Conservation (phyloP, 108 stramenopile species). For the Pelagomonas calceolata region DNA sequence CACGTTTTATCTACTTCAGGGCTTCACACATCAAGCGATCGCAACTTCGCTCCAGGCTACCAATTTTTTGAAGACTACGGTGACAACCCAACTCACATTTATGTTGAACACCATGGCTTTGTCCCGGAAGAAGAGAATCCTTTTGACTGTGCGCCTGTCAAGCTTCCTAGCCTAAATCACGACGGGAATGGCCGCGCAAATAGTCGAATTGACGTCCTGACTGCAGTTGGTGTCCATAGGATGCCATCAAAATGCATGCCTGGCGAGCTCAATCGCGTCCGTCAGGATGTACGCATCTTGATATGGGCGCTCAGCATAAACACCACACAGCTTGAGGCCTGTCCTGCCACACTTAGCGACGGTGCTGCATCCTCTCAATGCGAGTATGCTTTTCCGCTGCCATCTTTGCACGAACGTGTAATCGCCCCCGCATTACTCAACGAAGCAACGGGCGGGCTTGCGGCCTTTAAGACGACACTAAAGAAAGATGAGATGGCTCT, state of each 20-base stretch:
- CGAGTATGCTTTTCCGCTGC: too few species aligned
- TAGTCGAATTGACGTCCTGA: not conserved
- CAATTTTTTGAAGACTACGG: constrained; percentile 19
- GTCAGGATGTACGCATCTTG: not conserved
- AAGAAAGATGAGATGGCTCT: too few species aligned
- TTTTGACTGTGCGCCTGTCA: constrained; percentile 4
- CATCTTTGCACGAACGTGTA: too few species aligned
- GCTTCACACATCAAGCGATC: not conserved
- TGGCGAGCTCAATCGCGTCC: not conserved
- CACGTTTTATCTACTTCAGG: not conserved
- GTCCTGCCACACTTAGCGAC: too few species aligned
- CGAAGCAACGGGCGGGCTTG: too few species aligned
- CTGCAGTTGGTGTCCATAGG: not conserved
- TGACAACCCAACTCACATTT: constrained; percentile 8
- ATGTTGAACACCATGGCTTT: constrained; percentile 18
- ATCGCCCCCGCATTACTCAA: too few species aligned
- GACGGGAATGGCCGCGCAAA: not conserved
- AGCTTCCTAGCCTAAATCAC: not conserved
- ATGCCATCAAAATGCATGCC: not conserved
- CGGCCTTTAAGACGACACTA: too few species aligned
- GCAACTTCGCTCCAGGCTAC: not conserved
- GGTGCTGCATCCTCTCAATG: too few species aligned
- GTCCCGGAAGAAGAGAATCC: constrained; percentile 10
- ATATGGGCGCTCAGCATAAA: not conserved
- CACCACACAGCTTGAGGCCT: too few species aligned